phyloP scores from a whole-genome alignment of 495 filamentous ascomycete species.

The Daldinia vernicosa region DNA sequence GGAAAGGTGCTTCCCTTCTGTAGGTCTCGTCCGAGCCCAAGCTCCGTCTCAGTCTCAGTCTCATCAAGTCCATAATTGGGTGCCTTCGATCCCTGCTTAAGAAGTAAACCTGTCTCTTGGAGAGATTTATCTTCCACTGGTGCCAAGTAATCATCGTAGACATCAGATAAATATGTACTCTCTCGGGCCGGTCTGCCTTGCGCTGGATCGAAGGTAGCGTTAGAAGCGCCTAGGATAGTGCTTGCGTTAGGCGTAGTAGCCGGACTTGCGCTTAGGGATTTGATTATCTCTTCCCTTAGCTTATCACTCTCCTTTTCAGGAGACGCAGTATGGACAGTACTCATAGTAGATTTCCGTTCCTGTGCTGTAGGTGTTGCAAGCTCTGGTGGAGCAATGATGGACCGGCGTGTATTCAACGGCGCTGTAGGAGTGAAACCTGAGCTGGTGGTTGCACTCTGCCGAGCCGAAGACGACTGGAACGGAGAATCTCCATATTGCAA shows the following conservation, averaged over 20 bases:
- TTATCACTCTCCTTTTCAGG: conserved; percentile 78
- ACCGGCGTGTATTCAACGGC: conserved; percentile 58
- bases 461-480: conserved; percentile 17
- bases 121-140: conserved; percentile 48
- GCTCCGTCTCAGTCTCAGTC: conserved; percentile 4
- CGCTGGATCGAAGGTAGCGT: conserved; percentile 31
- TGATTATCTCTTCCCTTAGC: conserved; percentile 81
- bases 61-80: not conserved
- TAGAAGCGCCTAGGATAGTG: conserved; percentile 8
- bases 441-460: conserved; percentile 29
- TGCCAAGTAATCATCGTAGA: conserved; percentile 57
- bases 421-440: conserved; percentile 55
- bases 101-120: conserved; percentile 35
- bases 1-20: conserved; percentile 27
- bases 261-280: conserved; percentile 64
- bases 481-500: conserved; percentile 15
- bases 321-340: conserved; percentile 64
- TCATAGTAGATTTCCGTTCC: conserved; percentile 62
- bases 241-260: conserved; percentile 30
- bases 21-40: not conserved
- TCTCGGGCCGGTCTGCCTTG: conserved; percentile 46
- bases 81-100: conserved; percentile 22
- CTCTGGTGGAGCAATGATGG: conserved; percentile 37
- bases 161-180: conserved; percentile 56
- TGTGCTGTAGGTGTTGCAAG: conserved; percentile 50